Conservation (phyloP, 441 rosid species). For the Omphalea diandra region DNA sequence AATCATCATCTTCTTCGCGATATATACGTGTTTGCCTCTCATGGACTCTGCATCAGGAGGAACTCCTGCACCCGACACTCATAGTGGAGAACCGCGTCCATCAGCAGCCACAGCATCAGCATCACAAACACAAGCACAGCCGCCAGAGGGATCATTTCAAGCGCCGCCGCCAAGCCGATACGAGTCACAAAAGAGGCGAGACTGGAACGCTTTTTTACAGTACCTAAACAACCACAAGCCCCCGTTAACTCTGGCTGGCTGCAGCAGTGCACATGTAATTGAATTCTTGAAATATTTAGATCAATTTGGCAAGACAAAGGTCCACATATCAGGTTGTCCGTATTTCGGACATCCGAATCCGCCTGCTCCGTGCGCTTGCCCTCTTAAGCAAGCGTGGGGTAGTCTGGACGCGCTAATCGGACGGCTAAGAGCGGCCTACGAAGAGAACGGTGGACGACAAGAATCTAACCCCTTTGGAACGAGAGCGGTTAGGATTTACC, state of each 20-base stretch:
- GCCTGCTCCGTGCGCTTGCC: constrained; percentile 87
- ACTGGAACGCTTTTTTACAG: constrained; percentile 94
- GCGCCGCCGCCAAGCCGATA: constrained; percentile 74
- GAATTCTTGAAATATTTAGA: constrained; percentile 90
- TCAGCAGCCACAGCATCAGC: constrained; percentile 5
- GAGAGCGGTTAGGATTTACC: constrained; percentile 80
- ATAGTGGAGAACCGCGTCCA: constrained; percentile 25
- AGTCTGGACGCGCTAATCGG: constrained; percentile 96
- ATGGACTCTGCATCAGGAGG: constrained; percentile 48
- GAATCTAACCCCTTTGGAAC: constrained; percentile 92
- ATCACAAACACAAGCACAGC: constrained; percentile 19
- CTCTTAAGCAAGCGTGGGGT: constrained; percentile 93
- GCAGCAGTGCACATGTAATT: constrained; percentile 94
- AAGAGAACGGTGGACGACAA: constrained; percentile 76
- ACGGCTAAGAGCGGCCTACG: constrained; percentile 86
- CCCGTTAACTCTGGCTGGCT: constrained; percentile 64
- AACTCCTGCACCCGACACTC: constrained; percentile 21
- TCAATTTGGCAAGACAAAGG: constrained; percentile 94
- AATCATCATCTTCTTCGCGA: not conserved
- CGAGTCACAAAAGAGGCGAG: constrained; percentile 90
- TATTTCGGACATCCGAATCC: constrained; percentile 86
- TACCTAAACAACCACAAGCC: constrained; percentile 89
- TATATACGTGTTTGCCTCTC: not conserved
- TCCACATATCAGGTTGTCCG: constrained; percentile 70
- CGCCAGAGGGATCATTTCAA: constrained; percentile 26